Percentiles rank a stretch among this genome's conserved stretches.
These are phyloP conservation scores for Kuraishia hungarica DNA, from an alignment of 805 yeast species.

Conservation along the genomic window DNA sequence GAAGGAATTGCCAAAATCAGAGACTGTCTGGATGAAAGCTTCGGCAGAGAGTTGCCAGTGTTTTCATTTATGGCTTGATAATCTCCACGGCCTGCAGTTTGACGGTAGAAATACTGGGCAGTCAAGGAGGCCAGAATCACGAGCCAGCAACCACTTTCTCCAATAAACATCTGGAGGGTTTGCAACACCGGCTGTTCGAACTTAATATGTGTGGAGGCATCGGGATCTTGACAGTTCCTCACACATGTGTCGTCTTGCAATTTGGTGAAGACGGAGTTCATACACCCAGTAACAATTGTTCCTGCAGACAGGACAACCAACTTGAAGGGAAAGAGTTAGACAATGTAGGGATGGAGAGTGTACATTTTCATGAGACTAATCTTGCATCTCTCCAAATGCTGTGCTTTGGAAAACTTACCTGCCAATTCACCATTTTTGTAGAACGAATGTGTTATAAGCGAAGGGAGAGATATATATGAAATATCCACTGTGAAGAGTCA, in stretches of 20 bases:
- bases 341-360: neutral
- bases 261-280: constrained; percentile 68
- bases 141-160: constrained; percentile 42
- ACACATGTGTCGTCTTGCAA: constrained; percentile 73
- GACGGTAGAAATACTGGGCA: neutral
- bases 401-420: neutral
- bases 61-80: neutral
- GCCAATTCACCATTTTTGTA: neutral
- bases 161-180: constrained; percentile 74
- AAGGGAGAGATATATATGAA: neutral
- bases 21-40: constrained; percentile 16
- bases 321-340: constrained; percentile 8
- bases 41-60: neutral
- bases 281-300: constrained; percentile 59
- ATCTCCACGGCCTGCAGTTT: neutral
- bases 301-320: constrained; percentile 32
- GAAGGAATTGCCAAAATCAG: constrained; percentile 51
- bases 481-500: neutral
- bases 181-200: constrained; percentile 78
- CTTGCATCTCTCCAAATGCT: neutral
- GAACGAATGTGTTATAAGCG: neutral
- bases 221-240: constrained; percentile 38
- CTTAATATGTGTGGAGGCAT: constrained; percentile 28
- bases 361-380: neutral
- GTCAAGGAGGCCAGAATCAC: constrained; percentile 13